These are phyloP conservation scores for Lepiota venenata DNA, from an alignment of 768 basidiomycete species.

Conservation along the genomic window DNA sequence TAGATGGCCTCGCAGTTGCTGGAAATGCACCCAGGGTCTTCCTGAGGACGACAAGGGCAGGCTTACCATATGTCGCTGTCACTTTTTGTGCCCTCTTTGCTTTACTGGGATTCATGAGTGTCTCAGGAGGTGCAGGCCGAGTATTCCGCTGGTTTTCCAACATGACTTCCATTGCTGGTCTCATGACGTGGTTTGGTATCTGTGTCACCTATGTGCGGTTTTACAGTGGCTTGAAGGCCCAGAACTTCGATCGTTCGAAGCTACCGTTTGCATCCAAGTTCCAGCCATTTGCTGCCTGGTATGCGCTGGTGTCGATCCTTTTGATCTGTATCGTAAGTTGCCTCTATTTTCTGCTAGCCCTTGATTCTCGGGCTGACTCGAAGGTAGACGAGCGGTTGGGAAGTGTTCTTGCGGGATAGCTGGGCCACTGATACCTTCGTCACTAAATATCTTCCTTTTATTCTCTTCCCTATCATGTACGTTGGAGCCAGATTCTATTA, in stretches of 20 bases:
- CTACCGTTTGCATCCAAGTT: slow-evolving; percentile 69
- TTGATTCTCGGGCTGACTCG: background rate
- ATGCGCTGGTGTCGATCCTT: slow-evolving; percentile 36
- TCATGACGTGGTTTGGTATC: slow-evolving; percentile 84
- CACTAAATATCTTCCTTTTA: slow-evolving; percentile 75
- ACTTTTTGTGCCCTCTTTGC: slow-evolving; percentile 66
- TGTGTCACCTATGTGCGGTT: slow-evolving; percentile 78
- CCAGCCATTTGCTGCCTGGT: slow-evolving; percentile 76
- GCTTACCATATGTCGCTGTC: slow-evolving; percentile 76
- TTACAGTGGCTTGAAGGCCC: slow-evolving; percentile 72
- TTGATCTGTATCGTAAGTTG: slow-evolving; percentile 61
- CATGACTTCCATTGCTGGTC: slow-evolving; percentile 65
- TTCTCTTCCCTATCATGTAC: slow-evolving; percentile 78
- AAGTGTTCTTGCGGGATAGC: slow-evolving; percentile 35
- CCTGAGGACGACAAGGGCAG: slow-evolving; percentile 58
- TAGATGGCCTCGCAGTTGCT: slow-evolving; percentile 75
- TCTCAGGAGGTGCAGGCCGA: slow-evolving; percentile 56
- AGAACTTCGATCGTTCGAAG: slow-evolving; percentile 67
- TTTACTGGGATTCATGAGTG: slow-evolving; percentile 79
- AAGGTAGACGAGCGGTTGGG: slow-evolving; percentile 40
- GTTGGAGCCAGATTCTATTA: slow-evolving; percentile 51
- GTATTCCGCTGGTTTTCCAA: slow-evolving; percentile 84
- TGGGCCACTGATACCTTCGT: slow-evolving; percentile 64
- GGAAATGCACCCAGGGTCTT: slow-evolving; percentile 87
- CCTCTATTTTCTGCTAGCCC: background rate